phyloP scores from a whole-genome alignment of 2,329 filamentous ascomycete species.

The Trematosphaeria pertusa region DNA sequence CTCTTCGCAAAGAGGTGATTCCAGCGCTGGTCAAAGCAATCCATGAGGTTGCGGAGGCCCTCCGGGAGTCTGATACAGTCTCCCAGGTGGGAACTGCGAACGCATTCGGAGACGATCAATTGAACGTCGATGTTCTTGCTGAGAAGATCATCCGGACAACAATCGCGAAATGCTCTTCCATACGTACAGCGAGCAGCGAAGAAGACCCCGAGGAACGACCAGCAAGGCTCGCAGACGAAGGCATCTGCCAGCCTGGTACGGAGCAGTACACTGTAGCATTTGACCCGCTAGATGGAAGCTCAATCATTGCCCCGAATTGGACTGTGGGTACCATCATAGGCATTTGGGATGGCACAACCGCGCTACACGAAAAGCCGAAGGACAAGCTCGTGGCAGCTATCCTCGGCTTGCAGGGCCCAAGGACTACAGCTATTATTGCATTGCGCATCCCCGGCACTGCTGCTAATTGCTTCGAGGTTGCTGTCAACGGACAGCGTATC shows the following conservation, averaged over 20 bases:
- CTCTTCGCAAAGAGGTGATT: slow-evolving; percentile 10
- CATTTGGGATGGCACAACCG: slow-evolving; percentile 54
- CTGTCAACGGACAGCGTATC: slow-evolving; percentile 43
- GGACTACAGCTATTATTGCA: slow-evolving; percentile 59
- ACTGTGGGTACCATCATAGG: slow-evolving; percentile 64
- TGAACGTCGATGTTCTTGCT: slow-evolving; percentile 65
- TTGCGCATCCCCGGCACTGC: slow-evolving; percentile 54
- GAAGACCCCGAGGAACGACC: slow-evolving; percentile 64
- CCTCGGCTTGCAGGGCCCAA: slow-evolving; percentile 43
- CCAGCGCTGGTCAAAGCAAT: slow-evolving; percentile 9
- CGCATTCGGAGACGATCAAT: slow-evolving; percentile 64
- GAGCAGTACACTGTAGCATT: slow-evolving; percentile 67
- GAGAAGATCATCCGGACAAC: slow-evolving; percentile 63
- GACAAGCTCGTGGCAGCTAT: slow-evolving; percentile 39
- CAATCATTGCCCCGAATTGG: slow-evolving; percentile 57
- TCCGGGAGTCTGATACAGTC: slow-evolving; percentile 14
- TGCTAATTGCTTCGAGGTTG: slow-evolving; percentile 61
- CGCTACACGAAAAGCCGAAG: slow-evolving; percentile 27
- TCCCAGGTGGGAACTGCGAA: slow-evolving; percentile 50
- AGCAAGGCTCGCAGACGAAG: slow-evolving; percentile 20
- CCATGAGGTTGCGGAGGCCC: slow-evolving; percentile 2
- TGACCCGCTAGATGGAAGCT: slow-evolving; percentile 69
- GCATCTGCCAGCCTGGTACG: background rate
- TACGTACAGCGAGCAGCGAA: slow-evolving; percentile 67
- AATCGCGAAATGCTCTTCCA: slow-evolving; percentile 60